Percentiles rank a stretch among this genome's conserved stretches.
phyloP scores from a whole-genome alignment of 192 early-diverging fungal genomes.

The Coemansia sp. region DNA sequence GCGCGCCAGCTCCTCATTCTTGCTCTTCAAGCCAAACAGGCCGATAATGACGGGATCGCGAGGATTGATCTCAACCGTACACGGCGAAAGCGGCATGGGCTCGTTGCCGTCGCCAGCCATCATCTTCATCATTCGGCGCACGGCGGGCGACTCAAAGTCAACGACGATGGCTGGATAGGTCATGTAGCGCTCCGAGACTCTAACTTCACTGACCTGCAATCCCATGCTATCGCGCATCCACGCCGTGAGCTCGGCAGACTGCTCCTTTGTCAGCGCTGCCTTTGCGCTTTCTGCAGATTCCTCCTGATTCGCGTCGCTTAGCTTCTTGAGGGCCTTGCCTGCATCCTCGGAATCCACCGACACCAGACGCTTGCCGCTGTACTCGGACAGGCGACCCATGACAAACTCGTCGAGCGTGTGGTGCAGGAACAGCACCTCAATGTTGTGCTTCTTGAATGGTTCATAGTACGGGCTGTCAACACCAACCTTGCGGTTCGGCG shows the following conservation, averaged over 20 bases:
- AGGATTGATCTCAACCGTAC: constrained; percentile 70
- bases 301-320: constrained; percentile 55
- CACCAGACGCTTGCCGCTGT: constrained; percentile 71
- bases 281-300: constrained; percentile 27
- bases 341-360: constrained; percentile 59
- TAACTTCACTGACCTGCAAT: constrained; percentile 62
- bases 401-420: constrained; percentile 76
- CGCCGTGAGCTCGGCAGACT: constrained; percentile 55
- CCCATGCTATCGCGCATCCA: constrained; percentile 66
- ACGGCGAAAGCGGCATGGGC: constrained; percentile 57
- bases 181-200: constrained; percentile 66
- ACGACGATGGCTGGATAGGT: constrained; percentile 71
- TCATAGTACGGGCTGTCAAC: constrained; percentile 89
- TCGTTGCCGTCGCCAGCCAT: constrained; percentile 46
- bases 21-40: constrained; percentile 56
- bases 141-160: constrained; percentile 69
- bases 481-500: constrained; percentile 62
- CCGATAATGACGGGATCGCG: constrained; percentile 67
- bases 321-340: constrained; percentile 62
- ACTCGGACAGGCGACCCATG: constrained; percentile 66
- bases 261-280: constrained; percentile 51
- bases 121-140: constrained; percentile 60
- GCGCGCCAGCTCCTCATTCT: constrained; percentile 60
- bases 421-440: constrained; percentile 82
- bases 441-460: constrained; percentile 78